Evolutionary conservation across 2,329 filamentous ascomycete species (phyloP).

Genomic region (Neofusicoccum parvum): DNA sequence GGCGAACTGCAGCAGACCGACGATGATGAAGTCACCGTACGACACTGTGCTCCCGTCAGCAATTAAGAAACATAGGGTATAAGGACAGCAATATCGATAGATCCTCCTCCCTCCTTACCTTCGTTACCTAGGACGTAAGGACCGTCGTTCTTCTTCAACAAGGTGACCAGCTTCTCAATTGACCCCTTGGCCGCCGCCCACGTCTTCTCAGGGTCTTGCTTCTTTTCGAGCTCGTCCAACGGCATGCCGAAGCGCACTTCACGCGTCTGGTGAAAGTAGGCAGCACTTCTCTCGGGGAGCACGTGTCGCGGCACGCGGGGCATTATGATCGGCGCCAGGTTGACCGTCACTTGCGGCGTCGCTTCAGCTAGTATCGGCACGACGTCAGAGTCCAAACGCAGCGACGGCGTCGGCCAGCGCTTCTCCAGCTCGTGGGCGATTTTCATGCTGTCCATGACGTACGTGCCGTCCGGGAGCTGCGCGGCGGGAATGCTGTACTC

Average conservation of each 20-base stretch:
- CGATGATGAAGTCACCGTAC: slow-evolving; percentile 56
- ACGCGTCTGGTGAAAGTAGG: slow-evolving; percentile 61
- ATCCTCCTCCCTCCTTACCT: slow-evolving; percentile 29
- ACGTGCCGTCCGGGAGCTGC: slow-evolving; percentile 57
- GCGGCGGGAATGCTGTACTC: slow-evolving; percentile 57
- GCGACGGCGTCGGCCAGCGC: slow-evolving; percentile 58
- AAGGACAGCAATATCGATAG: slow-evolving; percentile 37
- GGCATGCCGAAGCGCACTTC: slow-evolving; percentile 53
- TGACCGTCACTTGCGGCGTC: slow-evolving; percentile 29
- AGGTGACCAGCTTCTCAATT: slow-evolving; percentile 39
- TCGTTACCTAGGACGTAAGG: slow-evolving; percentile 63
- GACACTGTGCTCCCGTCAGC: slow-evolving; percentile 31
- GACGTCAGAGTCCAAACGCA: slow-evolving; percentile 57
- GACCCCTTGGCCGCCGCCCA: slow-evolving; percentile 51
- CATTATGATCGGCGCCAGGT: slow-evolving; percentile 34
- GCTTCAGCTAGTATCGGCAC: slow-evolving; percentile 34
- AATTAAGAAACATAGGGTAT: not conserved
- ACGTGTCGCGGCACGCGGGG: slow-evolving; percentile 53
- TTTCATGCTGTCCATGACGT: slow-evolving; percentile 64
- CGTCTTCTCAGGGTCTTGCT: slow-evolving; percentile 52
- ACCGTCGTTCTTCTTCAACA: slow-evolving; percentile 60
- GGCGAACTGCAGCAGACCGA: slow-evolving; percentile 51
- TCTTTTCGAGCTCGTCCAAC: slow-evolving; percentile 52
- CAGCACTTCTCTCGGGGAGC: slow-evolving; percentile 46
- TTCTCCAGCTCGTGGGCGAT: slow-evolving; percentile 64